Evolutionary conservation across 2,329 filamentous ascomycete genomes (phyloP).

Genomic region (Hymenotorrendiella dingleyae): DNA sequence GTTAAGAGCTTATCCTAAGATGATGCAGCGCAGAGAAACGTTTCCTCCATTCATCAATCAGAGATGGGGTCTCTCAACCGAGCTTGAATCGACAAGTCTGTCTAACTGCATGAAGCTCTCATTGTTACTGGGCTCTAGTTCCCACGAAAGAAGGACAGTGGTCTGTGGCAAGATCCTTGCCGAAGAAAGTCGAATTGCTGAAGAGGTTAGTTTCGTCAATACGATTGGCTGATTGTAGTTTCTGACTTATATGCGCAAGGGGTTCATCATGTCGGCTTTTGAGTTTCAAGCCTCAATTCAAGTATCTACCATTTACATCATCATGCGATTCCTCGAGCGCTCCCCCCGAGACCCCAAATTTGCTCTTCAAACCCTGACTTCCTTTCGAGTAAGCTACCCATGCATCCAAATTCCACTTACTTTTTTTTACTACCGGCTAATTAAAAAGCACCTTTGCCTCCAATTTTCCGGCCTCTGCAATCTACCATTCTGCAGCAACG

Average conservation of each 20-base stretch:
- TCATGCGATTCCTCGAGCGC: slow-evolving; percentile 6
- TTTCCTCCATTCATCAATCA: slow-evolving; percentile 25
- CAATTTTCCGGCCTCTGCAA: neutral
- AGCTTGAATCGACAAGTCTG: slow-evolving; percentile 9
- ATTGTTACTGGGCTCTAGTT: slow-evolving; percentile 19
- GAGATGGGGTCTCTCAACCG: neutral
- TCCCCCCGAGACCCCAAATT: neutral
- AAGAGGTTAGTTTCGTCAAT: slow-evolving; percentile 4
- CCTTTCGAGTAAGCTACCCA: slow-evolving; percentile 1
- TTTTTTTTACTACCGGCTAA: neutral
- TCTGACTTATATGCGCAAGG: neutral
- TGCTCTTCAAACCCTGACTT: slow-evolving; percentile 3
- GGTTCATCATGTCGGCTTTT: neutral
- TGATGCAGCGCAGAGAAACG: slow-evolving; percentile 23
- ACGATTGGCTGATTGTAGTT: neutral
- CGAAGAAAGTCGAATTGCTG: slow-evolving; percentile 7
- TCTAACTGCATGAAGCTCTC: slow-evolving; percentile 23
- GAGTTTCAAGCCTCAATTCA: slow-evolving; percentile 6
- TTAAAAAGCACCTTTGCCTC: slow-evolving; percentile 4
- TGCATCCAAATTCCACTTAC: neutral
- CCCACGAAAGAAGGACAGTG: slow-evolving; percentile 14
- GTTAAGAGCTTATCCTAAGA: slow-evolving; percentile 17
- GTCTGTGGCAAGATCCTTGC: slow-evolving; percentile 17
- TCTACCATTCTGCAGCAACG: neutral
- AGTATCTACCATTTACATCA: slow-evolving; percentile 7